Conservation (phyloP, 2,329 filamentous ascomycete species). For the Diaporthe sp. region DNA sequence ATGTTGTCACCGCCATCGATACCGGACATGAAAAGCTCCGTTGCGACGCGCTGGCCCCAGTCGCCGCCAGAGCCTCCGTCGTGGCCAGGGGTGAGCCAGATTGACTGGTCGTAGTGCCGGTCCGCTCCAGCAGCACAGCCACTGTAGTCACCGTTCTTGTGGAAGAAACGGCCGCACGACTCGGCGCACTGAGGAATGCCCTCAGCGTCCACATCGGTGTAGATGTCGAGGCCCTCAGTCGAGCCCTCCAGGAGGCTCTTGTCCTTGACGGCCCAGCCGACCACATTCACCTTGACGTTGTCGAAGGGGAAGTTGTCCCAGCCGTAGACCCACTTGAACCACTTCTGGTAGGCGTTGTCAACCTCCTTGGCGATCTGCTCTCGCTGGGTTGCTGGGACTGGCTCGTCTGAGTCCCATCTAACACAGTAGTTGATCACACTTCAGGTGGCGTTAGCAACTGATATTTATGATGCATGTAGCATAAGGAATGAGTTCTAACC, state of each 20-base stretch:
- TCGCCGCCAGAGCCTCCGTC: constrained; percentile 59
- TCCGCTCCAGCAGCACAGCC: constrained; percentile 54
- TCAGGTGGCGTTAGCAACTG: not conserved
- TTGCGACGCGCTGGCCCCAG: constrained; percentile 57
- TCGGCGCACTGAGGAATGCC: constrained; percentile 58
- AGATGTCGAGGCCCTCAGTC: constrained; percentile 51
- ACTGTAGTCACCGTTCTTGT: constrained; percentile 56
- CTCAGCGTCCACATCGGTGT: constrained; percentile 54
- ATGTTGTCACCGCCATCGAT: constrained; percentile 48
- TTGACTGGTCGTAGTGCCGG: constrained; percentile 58
- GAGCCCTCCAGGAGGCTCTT: constrained; percentile 11
- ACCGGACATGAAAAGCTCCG: constrained; percentile 6
- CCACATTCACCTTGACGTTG: not conserved
- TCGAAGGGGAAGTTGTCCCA: constrained; percentile 17
- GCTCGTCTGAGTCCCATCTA: constrained; percentile 56
- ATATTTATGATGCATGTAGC: not conserved
- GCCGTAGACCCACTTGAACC: constrained; percentile 20
- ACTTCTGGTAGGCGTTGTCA: not conserved
- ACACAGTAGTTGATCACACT: constrained; percentile 54
- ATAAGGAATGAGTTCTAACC: not conserved
- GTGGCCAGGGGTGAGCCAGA: constrained; percentile 61
- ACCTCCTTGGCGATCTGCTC: constrained; percentile 49
- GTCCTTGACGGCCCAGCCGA: constrained; percentile 14
- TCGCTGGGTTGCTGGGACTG: constrained; percentile 54
- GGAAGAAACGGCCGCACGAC: constrained; percentile 59